Conservation (phyloP, 1,139 yeast genomes). For the Yamadazyma siamensis region DNA sequence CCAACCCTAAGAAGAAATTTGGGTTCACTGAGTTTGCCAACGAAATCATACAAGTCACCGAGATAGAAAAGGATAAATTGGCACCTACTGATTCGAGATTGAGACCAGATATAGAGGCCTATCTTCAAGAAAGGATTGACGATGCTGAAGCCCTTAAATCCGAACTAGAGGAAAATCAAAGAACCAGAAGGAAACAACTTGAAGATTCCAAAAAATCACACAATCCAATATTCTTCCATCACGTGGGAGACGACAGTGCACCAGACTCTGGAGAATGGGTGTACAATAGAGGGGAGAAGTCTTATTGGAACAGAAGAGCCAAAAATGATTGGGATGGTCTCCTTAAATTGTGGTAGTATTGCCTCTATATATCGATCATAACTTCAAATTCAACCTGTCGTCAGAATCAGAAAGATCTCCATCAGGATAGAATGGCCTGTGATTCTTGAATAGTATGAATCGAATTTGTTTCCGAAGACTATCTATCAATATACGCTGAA, state of each 20-base stretch:
- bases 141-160: conserved; percentile 69
- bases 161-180: conserved; percentile 73
- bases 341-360: conserved; percentile 46
- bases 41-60: conserved; percentile 73
- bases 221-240: conserved; percentile 63
- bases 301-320: conserved; percentile 81
- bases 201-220: conserved; percentile 46
- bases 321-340: conserved; percentile 58
- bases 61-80: conserved; percentile 56
- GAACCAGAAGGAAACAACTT: conserved; percentile 64
- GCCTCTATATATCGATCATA: conserved; percentile 10
- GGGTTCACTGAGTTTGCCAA: conserved; percentile 88
- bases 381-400: conserved; percentile 35
- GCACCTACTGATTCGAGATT: conserved; percentile 89
- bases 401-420: conserved; percentile 27
- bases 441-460: conserved; percentile 41
- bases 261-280: conserved; percentile 56
- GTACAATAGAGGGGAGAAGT: conserved; percentile 54
- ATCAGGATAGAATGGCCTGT: conserved; percentile 18
- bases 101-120: conserved; percentile 78
- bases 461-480: conserved; percentile 52
- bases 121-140: conserved; percentile 67
- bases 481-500: conserved; percentile 44
- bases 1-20: conserved; percentile 58
- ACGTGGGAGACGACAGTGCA: conserved; percentile 28